Evolutionary conservation across 2,329 filamentous ascomycete genomes (phyloP), one percentile per base, ranked within the genome.

Genomic region (Paraconiothyrium sp.): DNA sequence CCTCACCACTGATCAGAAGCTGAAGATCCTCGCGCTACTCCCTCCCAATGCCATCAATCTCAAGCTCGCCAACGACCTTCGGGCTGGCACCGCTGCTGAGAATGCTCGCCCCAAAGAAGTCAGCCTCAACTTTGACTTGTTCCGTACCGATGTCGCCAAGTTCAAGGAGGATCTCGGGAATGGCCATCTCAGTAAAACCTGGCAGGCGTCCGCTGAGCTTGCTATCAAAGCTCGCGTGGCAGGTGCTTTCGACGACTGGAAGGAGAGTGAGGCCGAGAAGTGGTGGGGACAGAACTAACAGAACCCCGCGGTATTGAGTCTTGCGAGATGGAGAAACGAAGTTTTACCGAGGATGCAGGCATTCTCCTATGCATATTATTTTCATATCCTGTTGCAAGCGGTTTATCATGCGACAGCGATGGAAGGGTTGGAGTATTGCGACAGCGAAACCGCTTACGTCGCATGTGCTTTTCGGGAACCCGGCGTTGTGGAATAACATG

Each of bases 241-340:
- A 0, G 88, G 88, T 0, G 80, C 81, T 7, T 90, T 85, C 63
- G 86, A 90, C 66, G 77, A 77, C 6, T 87, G 84, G 76, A 85
- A 88, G 72, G 82, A 83, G 49, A 73, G 78, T 49, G 83, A 87
- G 61, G 83, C 83, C 14, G 85, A 89, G 71, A 72, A 80, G 58
- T 86, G 84, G 66, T 89, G 86, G 85, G 86, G 86, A 0, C 83
- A 87, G 71, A 86, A 85, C 20, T 59, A 44, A 59, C 41, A 8
- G 43, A 10, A 41, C 11, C 39, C 16, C 20, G 13, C 22, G 27
- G 20, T 34, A 5, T n/a, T 20, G 16, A 8, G 43, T 37, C 27
- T 27, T 24, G 47, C 39, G 41, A 35, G n/a, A 39, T 37, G 30
- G 9, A 30, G 16, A 47, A 20, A 22, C 13, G 54, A 20, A 9